Percentiles rank a stretch among this genome's conserved stretches.
These are phyloP conservation scores for Termitomyces bulborhizus DNA, from an alignment of 768 basidiomycete species.

Conservation along the genomic window DNA sequence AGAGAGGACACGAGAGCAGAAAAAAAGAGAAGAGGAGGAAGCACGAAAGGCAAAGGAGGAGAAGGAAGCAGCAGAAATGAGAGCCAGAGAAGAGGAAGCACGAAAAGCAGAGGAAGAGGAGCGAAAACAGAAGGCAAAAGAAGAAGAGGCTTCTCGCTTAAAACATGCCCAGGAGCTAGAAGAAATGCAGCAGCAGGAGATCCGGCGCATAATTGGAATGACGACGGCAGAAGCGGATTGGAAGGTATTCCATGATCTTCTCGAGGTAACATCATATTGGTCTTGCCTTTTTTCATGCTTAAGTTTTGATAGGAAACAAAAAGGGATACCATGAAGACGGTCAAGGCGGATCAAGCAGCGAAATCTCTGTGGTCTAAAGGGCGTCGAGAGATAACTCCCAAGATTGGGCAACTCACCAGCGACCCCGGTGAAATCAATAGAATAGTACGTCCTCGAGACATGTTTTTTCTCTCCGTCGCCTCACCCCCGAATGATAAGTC, in stretches of 20 bases:
- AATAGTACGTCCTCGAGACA: constrained; percentile 45
- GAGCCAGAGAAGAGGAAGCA: constrained; percentile 32
- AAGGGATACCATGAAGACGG: constrained; percentile 49
- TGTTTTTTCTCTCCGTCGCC: not conserved
- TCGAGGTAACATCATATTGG: constrained; percentile 39
- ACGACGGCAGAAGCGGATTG: constrained; percentile 60
- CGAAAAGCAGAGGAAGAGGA: constrained; percentile 29
- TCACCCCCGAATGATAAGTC: constrained; percentile 20
- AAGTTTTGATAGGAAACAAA: constrained; percentile 48
- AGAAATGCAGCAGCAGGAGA: constrained; percentile 20
- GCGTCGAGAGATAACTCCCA: constrained; percentile 78
- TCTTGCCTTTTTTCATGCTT: not conserved
- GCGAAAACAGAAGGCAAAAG: constrained; percentile 34
- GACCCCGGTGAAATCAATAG: constrained; percentile 52
- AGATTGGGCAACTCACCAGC: constrained; percentile 83
- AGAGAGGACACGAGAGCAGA: constrained; percentile 40
- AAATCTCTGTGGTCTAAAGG: constrained; percentile 61
- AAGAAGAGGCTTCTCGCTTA: constrained; percentile 22
- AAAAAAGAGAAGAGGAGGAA: constrained; percentile 39
- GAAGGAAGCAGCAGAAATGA: constrained; percentile 44
- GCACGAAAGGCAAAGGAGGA: constrained; percentile 34
- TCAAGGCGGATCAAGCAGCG: constrained; percentile 50
- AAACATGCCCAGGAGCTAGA: constrained; percentile 25
- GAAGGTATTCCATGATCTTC: constrained; percentile 43
- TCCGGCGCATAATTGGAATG: constrained; percentile 38